Evolutionary conservation across 2,329 filamentous ascomycete species (phyloP).

Genomic region (Capronia epimyces): DNA sequence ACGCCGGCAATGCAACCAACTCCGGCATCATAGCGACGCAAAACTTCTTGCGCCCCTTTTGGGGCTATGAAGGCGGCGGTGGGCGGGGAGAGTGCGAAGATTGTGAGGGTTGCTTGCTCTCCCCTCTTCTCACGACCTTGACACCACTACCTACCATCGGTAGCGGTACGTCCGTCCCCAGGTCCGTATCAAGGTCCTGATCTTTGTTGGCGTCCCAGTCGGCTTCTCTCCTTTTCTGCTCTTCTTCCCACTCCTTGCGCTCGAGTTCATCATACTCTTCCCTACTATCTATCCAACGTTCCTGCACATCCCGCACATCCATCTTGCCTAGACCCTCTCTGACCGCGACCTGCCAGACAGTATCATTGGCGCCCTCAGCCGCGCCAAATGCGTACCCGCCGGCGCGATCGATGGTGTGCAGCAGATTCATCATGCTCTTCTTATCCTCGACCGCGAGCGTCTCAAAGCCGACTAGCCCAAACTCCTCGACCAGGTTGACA

Average conservation of each 20-base stretch:
- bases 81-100: neutral
- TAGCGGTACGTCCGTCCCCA: constrained; percentile 40
- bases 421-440: constrained; percentile 87
- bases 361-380: constrained; percentile 88
- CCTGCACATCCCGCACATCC: constrained; percentile 85
- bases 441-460: constrained; percentile 95
- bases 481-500: constrained; percentile 78
- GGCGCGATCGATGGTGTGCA: constrained; percentile 84
- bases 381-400: constrained; percentile 89
- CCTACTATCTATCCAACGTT: constrained; percentile 88
- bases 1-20: neutral
- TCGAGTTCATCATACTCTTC: constrained; percentile 82
- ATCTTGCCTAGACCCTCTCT: constrained; percentile 63
- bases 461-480: constrained; percentile 84
- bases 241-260: constrained; percentile 66
- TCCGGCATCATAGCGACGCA: neutral
- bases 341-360: constrained; percentile 95
- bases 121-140: constrained; percentile 47
- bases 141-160: constrained; percentile 56
- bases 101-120: neutral
- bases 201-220: constrained; percentile 27
- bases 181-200: constrained; percentile 24
- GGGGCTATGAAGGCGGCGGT: neutral
- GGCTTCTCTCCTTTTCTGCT: constrained; percentile 52
- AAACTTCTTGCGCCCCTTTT: neutral